These are phyloP conservation scores for Cavenderia fasciculata DNA, from an alignment of 78 protist genomes.

Conservation along the genomic window DNA sequence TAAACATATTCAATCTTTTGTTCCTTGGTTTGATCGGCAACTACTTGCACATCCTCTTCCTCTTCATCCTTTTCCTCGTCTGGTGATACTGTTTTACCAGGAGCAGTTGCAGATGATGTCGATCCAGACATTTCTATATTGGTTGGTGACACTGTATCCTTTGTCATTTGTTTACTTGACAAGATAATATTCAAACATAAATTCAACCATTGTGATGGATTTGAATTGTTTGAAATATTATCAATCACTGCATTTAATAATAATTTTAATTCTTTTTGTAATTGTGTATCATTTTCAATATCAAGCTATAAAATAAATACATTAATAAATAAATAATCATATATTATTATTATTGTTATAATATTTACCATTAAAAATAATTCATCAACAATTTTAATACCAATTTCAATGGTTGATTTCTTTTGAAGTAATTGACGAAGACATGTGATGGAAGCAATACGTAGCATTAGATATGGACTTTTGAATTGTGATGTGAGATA, in stretches of 20 bases:
- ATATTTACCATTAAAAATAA: conserved; percentile 61
- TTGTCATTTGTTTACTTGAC: conserved; percentile 31
- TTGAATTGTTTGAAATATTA: conserved; percentile 22
- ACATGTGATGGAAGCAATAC: conserved; percentile 68
- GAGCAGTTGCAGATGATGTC: not conserved
- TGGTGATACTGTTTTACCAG: not conserved
- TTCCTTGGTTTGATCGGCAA: not conserved
- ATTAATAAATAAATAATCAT: conserved; percentile 67
- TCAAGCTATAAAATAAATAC: conserved; percentile 28
- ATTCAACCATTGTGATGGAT: conserved; percentile 68
- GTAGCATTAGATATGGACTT: conserved; percentile 38
- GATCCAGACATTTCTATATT: not conserved
- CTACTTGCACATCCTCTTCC: conserved; percentile 30
- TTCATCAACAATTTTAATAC: conserved; percentile 30
- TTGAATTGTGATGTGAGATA: conserved; percentile 27
- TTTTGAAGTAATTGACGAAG: conserved; percentile 66
- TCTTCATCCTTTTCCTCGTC: conserved; percentile 56
- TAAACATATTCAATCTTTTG: conserved; percentile 37
- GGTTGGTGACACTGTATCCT: not conserved
- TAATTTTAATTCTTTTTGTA: conserved; percentile 58
- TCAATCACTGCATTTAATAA: conserved; percentile 47
- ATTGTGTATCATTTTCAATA: conserved; percentile 49
- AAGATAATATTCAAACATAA: conserved; percentile 66
- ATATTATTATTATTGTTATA: not conserved
- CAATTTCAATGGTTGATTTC: conserved; percentile 30